Conservation (phyloP, 768 basidiomycete species). For the Harrya chromipes region DNA sequence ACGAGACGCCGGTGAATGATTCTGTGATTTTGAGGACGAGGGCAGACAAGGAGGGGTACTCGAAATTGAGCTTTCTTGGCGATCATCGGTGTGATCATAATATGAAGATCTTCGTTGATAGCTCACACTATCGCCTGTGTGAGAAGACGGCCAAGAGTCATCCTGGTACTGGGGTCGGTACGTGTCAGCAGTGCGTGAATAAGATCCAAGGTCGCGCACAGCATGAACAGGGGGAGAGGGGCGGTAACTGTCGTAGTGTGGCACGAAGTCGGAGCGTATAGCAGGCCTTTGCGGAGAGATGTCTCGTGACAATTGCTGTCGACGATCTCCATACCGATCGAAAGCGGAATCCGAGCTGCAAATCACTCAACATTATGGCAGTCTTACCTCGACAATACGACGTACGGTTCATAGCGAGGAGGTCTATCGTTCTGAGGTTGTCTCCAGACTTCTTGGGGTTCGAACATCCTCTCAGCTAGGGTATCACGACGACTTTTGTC, state of each 20-base stretch:
- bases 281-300: conserved; percentile 36
- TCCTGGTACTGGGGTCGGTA: conserved; percentile 50
- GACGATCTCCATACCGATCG: conserved; percentile 38
- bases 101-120: conserved; percentile 16
- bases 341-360: conserved; percentile 25
- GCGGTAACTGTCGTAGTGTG: conserved; percentile 50
- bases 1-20: conserved; percentile 24
- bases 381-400: conserved; percentile 24
- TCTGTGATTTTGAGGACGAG: conserved; percentile 17
- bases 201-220: conserved; percentile 39
- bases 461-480: conserved; percentile 57
- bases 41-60: conserved; percentile 31
- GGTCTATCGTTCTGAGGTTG: conserved; percentile 49
- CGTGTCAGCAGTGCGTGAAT: conserved; percentile 40
- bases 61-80: conserved; percentile 31
- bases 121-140: conserved; percentile 32
- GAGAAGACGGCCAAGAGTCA: conserved; percentile 29
- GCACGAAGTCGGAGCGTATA: conserved; percentile 32
- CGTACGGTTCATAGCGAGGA: conserved; percentile 40
- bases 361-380: conserved; percentile 11
- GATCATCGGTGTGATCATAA: conserved; percentile 27
- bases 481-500: conserved; percentile 35
- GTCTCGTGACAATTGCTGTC: conserved; percentile 33
- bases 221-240: conserved; percentile 35
- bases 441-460: conserved; percentile 73